phyloP scores from a whole-genome alignment of 345 rosid species.

The Erysimum cheiranthoides region DNA sequence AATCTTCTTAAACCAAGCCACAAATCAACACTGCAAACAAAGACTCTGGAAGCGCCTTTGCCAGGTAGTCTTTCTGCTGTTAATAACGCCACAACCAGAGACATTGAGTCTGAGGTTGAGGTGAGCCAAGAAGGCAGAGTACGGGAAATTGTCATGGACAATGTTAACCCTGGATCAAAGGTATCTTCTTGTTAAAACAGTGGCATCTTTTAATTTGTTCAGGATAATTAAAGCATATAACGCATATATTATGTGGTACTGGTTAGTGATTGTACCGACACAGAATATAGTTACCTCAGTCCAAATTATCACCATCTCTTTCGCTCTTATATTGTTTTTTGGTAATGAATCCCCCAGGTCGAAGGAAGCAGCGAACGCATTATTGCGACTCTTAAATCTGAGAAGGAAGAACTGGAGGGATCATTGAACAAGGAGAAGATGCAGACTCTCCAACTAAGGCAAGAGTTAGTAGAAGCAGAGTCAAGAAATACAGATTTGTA shows the following conservation, averaged over 20 bases:
- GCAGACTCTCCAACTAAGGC: constrained; percentile 71
- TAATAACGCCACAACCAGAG: constrained; percentile 74
- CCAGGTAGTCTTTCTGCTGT: constrained; percentile 85
- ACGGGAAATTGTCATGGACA: constrained; percentile 87
- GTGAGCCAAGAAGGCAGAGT: constrained; percentile 81
- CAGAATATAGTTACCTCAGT: constrained; percentile 15
- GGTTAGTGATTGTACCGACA: not conserved
- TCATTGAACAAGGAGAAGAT: constrained; percentile 74
- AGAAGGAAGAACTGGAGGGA: constrained; percentile 83
- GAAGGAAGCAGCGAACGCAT: constrained; percentile 55
- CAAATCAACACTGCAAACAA: constrained; percentile 81
- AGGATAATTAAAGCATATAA: not conserved
- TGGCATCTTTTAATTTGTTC: not conserved
- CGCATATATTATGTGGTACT: constrained; percentile 10
- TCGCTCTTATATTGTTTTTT: not conserved
- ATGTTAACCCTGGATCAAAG: constrained; percentile 58
- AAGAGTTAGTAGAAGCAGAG: constrained; percentile 81
- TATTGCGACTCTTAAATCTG: constrained; percentile 66
- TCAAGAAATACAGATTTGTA: constrained; percentile 70
- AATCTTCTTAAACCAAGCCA: constrained; percentile 95
- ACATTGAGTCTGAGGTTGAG: constrained; percentile 81
- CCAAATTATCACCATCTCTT: constrained; percentile 16
- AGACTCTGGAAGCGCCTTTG: constrained; percentile 58
- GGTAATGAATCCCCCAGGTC: constrained; percentile 57
- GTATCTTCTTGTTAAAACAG: constrained; percentile 48